Conservation (phyloP, 73 alveolate genomes). For the Paramecium tetraurelia region DNA sequence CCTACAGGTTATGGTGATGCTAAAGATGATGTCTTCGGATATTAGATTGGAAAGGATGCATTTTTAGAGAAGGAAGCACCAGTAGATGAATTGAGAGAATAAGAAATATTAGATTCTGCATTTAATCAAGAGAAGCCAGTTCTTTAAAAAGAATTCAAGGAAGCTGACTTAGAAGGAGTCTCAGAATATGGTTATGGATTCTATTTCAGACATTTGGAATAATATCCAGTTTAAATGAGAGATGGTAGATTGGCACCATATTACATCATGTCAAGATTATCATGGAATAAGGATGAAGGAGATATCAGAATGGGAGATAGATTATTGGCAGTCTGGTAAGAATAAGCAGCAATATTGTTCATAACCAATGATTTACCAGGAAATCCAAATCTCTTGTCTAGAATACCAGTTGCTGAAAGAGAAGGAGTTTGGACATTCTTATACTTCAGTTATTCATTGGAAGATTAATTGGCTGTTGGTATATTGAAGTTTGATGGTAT, state of each 20-base stretch:
- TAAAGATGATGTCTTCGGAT: conserved; percentile 25
- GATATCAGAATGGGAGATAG: conserved; percentile 47
- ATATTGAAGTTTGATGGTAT: neutral
- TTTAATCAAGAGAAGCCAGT: neutral
- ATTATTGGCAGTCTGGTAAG: neutral
- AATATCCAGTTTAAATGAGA: conserved; percentile 28
- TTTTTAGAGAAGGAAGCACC: conserved; percentile 17
- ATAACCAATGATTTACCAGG: conserved; percentile 34
- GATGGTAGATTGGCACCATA: neutral
- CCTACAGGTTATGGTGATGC: conserved; percentile 12
- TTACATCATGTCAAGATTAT: conserved; percentile 6
- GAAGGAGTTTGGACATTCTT: conserved; percentile 55
- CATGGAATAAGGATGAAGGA: neutral
- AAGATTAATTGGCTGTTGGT: neutral
- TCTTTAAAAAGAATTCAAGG: neutral
- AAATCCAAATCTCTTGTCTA: neutral
- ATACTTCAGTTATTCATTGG: conserved; percentile 44
- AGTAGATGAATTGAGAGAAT: neutral
- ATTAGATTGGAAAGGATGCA: conserved; percentile 15
- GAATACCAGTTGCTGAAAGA: neutral
- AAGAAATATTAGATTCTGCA: conserved; percentile 19
- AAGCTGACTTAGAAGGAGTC: neutral
- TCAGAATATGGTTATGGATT: conserved; percentile 45
- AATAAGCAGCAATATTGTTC: neutral
- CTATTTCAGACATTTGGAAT: neutral